Conservation (phyloP, 208 protist genomes). For the Hexamita inflata region DNA sequence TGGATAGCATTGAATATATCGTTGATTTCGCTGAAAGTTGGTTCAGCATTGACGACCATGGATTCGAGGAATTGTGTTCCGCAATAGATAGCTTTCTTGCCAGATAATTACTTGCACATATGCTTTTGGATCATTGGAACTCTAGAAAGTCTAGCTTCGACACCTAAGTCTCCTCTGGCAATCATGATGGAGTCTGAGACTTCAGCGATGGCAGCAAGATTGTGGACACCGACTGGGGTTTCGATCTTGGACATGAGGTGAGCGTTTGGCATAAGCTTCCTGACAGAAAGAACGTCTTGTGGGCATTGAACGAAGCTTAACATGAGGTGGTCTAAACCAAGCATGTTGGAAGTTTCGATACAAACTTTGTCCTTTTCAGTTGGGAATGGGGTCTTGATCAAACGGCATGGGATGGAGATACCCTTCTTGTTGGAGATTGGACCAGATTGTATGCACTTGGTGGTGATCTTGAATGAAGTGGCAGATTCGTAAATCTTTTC, state of each 20-base stretch:
- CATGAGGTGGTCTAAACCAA: neutral
- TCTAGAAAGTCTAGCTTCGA: neutral
- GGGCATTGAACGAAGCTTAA: neutral
- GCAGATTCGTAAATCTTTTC: neutral
- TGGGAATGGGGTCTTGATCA: neutral
- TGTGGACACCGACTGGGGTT: slow-evolving; percentile 43
- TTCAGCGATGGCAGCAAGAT: slow-evolving; percentile 39
- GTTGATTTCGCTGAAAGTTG: slow-evolving; percentile 42
- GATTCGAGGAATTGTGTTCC: slow-evolving; percentile 50
- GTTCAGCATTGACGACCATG: slow-evolving; percentile 38
- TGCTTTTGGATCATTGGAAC: slow-evolving; percentile 6
- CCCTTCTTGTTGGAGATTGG: neutral
- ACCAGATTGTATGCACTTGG: neutral
- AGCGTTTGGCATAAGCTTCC: neutral
- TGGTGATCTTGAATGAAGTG: neutral
- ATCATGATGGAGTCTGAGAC: slow-evolving; percentile 45
- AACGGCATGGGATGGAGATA: slow-evolving; percentile 12
- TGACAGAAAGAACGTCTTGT: neutral
- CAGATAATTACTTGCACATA: neutral
- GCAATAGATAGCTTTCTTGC: slow-evolving; percentile 36
- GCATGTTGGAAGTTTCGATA: slow-evolving; percentile 19
- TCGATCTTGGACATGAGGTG: slow-evolving; percentile 49
- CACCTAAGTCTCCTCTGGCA: slow-evolving; percentile 46
- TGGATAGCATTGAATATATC: slow-evolving; percentile 42
- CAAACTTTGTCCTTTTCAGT: neutral